phyloP scores from a whole-genome alignment of 164 flowering plant genomes.

The Echeveria elegans region DNA sequence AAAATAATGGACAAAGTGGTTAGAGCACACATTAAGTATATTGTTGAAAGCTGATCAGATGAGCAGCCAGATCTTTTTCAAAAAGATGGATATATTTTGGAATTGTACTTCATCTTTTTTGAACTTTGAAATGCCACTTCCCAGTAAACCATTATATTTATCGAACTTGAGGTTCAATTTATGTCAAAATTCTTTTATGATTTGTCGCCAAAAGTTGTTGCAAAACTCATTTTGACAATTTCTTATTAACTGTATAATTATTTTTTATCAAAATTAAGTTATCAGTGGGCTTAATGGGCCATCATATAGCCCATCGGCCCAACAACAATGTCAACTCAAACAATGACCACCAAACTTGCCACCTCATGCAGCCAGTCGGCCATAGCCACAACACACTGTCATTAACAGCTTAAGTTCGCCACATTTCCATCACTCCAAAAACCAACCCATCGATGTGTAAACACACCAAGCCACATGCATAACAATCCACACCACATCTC shows the following conservation, averaged over 20 bases:
- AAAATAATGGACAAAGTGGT: background rate
- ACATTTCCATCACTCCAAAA: conserved; percentile 1
- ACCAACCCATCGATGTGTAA: conserved; percentile 8
- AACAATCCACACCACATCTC: background rate
- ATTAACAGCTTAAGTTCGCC: conserved; percentile 7
- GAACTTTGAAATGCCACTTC: background rate
- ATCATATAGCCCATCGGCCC: background rate
- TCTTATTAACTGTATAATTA: too few species aligned
- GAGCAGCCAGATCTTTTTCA: background rate
- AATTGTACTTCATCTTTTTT: too few species aligned
- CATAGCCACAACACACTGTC: conserved; percentile 5
- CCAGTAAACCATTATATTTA: too few species aligned
- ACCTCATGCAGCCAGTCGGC: conserved; percentile 9
- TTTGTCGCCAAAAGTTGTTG: too few species aligned
- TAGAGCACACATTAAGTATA: background rate
- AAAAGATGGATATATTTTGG: background rate
- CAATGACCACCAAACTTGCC: background rate
- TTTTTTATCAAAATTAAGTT: background rate
- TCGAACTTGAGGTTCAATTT: background rate
- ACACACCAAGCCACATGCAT: conserved; percentile 6
- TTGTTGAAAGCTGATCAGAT: background rate
- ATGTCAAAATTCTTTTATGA: too few species aligned
- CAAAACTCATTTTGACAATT: too few species aligned
- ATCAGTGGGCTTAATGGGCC: background rate
- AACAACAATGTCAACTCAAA: background rate